Percentiles rank a stretch among this genome's conserved stretches.
These are phyloP conservation scores for Cadophora gregata DNA, from an alignment of 2,329 filamentous ascomycete genomes.

Conservation along the genomic window DNA sequence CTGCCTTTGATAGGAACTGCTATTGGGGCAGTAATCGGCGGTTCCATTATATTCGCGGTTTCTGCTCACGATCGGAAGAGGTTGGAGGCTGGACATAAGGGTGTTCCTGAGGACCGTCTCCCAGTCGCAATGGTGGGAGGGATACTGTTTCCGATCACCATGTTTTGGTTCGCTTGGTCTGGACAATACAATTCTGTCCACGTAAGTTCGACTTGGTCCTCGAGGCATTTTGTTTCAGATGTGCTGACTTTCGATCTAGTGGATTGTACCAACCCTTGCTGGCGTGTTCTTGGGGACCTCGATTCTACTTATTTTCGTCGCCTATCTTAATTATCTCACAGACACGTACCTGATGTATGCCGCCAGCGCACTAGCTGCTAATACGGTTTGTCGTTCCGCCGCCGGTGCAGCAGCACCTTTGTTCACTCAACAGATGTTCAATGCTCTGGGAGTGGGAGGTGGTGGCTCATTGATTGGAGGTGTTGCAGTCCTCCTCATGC, in stretches of 20 bases:
- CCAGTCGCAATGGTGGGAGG: slow-evolving; percentile 61
- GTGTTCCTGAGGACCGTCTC: slow-evolving; percentile 54
- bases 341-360: slow-evolving; percentile 51
- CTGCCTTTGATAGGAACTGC: slow-evolving; percentile 71
- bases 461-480: slow-evolving; percentile 55
- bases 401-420: slow-evolving; percentile 70
- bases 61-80: slow-evolving; percentile 46
- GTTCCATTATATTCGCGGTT: slow-evolving; percentile 53
- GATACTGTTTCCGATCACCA: slow-evolving; percentile 56
- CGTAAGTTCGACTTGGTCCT: not conserved
- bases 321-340: slow-evolving; percentile 61
- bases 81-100: slow-evolving; percentile 39
- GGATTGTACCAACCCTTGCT: slow-evolving; percentile 54
- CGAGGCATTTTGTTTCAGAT: not conserved
- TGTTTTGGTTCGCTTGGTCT: slow-evolving; percentile 53
- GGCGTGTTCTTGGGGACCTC: slow-evolving; percentile 50
- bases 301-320: slow-evolving; percentile 56
- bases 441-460: slow-evolving; percentile 56
- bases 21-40: slow-evolving; percentile 49
- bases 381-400: slow-evolving; percentile 63
- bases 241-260: slow-evolving; percentile 34
- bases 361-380: slow-evolving; percentile 63
- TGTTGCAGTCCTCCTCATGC: slow-evolving; percentile 50
- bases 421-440: slow-evolving; percentile 57
- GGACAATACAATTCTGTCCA: slow-evolving; percentile 53